Percentiles rank a stretch among this genome's conserved stretches.
phyloP scores from a whole-genome alignment of 352 stramenopile species.

The Phytopythium kandeliae region DNA sequence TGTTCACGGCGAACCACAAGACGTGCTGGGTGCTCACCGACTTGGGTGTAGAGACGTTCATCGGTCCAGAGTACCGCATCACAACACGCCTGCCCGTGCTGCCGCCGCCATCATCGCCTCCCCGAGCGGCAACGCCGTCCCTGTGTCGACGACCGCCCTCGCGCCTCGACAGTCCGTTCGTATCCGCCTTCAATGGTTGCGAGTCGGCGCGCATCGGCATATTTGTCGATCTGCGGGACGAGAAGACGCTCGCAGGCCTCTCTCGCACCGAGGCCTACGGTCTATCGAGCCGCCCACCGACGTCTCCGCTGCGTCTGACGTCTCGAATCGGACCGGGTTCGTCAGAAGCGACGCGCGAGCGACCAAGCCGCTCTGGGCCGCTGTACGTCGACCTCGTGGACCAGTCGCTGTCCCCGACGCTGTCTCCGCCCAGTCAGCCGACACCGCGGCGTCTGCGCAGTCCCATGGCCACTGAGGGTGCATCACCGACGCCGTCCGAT shows the following conservation, averaged over 20 bases:
- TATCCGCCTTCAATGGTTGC: constrained; percentile 29
- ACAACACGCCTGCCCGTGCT: constrained; percentile 41
- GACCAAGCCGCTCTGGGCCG: neutral
- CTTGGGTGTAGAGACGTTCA: constrained; percentile 44
- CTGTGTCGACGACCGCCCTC: constrained; percentile 16
- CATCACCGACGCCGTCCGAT: constrained; percentile 1
- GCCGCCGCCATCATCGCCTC: constrained; percentile 9
- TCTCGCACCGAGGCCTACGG: constrained; percentile 33
- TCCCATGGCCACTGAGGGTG: neutral
- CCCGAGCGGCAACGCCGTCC: constrained; percentile 5
- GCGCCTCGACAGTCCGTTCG: constrained; percentile 24
- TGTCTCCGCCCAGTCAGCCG: neutral
- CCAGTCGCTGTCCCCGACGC: neutral
- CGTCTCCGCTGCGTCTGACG: constrained; percentile 22
- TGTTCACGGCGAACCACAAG: constrained; percentile 45
- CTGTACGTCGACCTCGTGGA: constrained; percentile 3
- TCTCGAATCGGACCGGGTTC: neutral
- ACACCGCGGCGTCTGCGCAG: neutral
- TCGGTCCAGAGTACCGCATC: constrained; percentile 58
- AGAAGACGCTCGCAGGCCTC: constrained; percentile 40
- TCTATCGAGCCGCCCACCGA: constrained; percentile 19
- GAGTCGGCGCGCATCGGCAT: constrained; percentile 41
- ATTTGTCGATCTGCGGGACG: constrained; percentile 37
- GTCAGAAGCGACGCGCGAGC: neutral
- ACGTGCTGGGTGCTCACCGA: constrained; percentile 67